Base-by-base conservation (phyloP, 768 basidiomycete species). In the Rubroboletus satanas region DNA sequence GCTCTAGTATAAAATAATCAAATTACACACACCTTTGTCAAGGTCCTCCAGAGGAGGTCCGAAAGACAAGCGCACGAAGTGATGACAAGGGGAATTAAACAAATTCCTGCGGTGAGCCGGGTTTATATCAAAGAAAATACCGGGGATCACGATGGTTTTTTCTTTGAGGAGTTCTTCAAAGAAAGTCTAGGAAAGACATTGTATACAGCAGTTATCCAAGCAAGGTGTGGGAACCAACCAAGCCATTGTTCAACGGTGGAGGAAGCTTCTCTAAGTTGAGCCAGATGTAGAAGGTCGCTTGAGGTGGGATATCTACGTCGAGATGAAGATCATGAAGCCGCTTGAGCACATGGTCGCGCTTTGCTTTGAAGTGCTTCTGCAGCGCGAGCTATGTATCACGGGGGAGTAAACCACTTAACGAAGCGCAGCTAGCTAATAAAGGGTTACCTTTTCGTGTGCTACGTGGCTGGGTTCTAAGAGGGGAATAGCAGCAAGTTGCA, bases 231-330 rank as follows among this genome's bases (percentile, higher is more conserved):
- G 15, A 15, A 75, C 79, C 7, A 57, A 90, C 88, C 64, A 97
- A 74, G 18, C 94, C 94, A 64, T 91, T 92, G 74, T 93, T 92
- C 42, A 97, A 68, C 7, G 95, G 95, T 5, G 82, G 62, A 9
- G 91, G 88, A 45, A 97, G 79, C 52, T 77, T 78, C 67, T 86
- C 86, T 21, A 96, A 77, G 73, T 90, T 90, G 55, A 95, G 81
- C 93, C 95, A 97, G 67, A 97, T 84, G 72, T 98, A 97, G 74
- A 97, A 98, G 3, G 95, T 97, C 52, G 85, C 84, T 18, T 75
- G 75, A 7, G 91, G 93, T 39, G 88, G 87, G 51, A 90, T 73
- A 44, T 81, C 76, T 43, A 97, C 90, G 47, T 88, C 83, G 23
- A 97, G 78, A 42, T 84, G 87, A 52, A 98, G 80, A 37, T 81